Evolutionary conservation across 192 early-diverging fungal genomes (phyloP).

Genomic region (Podila epicladia): DNA sequence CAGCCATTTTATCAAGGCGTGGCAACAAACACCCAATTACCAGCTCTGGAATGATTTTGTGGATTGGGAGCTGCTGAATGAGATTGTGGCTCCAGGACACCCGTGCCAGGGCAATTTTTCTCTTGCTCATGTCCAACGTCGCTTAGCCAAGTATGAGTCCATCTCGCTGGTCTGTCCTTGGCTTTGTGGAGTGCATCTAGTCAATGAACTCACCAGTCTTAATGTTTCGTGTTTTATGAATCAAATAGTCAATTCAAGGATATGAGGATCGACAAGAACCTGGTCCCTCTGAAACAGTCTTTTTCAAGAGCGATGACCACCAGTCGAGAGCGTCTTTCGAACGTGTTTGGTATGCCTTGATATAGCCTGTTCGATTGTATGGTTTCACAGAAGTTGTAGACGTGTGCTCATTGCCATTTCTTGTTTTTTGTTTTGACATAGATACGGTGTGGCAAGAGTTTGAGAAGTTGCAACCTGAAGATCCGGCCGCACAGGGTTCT

Average conservation of each 20-base stretch:
- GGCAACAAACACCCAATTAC: slow-evolving; percentile 75
- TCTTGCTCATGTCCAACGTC: slow-evolving; percentile 58
- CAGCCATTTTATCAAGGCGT: slow-evolving; percentile 66
- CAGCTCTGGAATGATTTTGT: slow-evolving; percentile 70
- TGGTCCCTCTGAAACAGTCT: slow-evolving; percentile 56
- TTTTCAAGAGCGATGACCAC: slow-evolving; percentile 62
- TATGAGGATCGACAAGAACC: slow-evolving; percentile 58
- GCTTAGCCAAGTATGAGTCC: slow-evolving; percentile 59
- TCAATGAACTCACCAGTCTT: background rate
- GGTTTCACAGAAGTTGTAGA: background rate
- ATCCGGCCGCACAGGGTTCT: background rate
- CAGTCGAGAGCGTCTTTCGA: slow-evolving; percentile 46
- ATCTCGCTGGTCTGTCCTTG: background rate
- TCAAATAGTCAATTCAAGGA: slow-evolving; percentile 57
- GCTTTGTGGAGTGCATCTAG: background rate
- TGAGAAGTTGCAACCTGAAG: slow-evolving; percentile 47
- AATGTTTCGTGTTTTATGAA: background rate
- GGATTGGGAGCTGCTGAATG: slow-evolving; percentile 63
- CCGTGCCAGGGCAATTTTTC: slow-evolving; percentile 64
- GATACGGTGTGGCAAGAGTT: slow-evolving; percentile 50
- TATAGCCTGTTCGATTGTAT: background rate
- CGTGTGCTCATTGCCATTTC: background rate
- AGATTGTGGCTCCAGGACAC: slow-evolving; percentile 65
- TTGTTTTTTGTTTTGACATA: background rate
- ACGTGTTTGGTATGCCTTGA: slow-evolving; percentile 49